These are phyloP conservation scores for Bruguiera gymnorhiza DNA, from an alignment of 345 rosid species.

Conservation along the genomic window DNA sequence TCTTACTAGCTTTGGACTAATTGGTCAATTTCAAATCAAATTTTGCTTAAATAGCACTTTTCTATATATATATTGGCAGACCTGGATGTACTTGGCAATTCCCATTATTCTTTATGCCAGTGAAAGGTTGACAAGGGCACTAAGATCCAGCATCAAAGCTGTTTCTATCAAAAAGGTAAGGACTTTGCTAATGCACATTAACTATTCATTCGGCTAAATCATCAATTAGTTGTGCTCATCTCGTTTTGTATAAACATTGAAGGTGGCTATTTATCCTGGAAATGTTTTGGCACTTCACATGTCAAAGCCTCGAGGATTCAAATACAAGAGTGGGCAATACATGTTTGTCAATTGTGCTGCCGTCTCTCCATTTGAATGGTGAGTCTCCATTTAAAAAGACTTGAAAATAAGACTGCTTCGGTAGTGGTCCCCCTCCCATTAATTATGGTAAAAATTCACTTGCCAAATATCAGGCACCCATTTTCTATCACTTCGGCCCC, in stretches of 20 bases:
- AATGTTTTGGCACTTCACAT: conserved; percentile 68
- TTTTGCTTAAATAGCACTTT: too few relatives aligned
- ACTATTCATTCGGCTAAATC: neutral
- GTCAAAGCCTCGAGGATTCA: conserved; percentile 68
- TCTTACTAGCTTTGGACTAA: too few relatives aligned
- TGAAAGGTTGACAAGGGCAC: conserved; percentile 63
- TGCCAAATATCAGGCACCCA: conserved; percentile 7
- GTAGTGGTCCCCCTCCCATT: neutral
- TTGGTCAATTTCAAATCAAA: too few relatives aligned
- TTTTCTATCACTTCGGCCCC: conserved; percentile 13
- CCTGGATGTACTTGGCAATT: conserved; percentile 76
- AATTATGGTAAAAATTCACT: neutral
- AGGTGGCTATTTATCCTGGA: conserved; percentile 78
- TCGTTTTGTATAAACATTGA: neutral
- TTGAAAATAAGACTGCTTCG: neutral
- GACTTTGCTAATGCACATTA: too few relatives aligned
- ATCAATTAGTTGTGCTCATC: neutral
- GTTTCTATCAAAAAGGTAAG: conserved; percentile 57
- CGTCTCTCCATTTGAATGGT: conserved; percentile 87
- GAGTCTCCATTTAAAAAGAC: neutral
- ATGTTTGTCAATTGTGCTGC: conserved; percentile 83
- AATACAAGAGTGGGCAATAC: conserved; percentile 79
- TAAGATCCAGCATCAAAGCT: conserved; percentile 66
- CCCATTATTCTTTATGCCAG: conserved; percentile 53
- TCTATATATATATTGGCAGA: conserved; percentile 31